Evolutionary conservation across 176 grass and related monocot genomes (phyloP).

Genomic region (Cenchrus fungigraminus): DNA sequence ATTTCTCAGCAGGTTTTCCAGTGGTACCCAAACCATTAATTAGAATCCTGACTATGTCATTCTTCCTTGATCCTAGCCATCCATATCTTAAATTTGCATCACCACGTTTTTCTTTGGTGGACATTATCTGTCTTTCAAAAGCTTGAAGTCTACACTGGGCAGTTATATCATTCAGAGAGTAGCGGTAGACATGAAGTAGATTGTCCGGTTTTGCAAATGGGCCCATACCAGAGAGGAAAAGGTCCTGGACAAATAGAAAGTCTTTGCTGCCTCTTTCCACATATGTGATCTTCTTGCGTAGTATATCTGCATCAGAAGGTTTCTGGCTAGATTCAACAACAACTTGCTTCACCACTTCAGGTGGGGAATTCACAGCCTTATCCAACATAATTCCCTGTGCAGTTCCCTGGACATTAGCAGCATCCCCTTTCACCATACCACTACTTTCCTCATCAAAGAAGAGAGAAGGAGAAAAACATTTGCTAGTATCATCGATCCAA

Average conservation of each 20-base stretch:
- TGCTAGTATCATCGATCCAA: slow-evolving; percentile 65
- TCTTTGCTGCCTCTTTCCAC: slow-evolving; percentile 52
- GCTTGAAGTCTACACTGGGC: slow-evolving; percentile 55
- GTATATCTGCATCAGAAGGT: slow-evolving; percentile 44
- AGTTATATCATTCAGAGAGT: slow-evolving; percentile 60
- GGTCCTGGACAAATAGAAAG: slow-evolving; percentile 51
- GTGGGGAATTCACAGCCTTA: slow-evolving; percentile 36
- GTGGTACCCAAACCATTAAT: slow-evolving; percentile 62
- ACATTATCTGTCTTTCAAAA: slow-evolving; percentile 65
- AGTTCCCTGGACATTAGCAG: slow-evolving; percentile 3
- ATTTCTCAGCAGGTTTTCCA: slow-evolving; percentile 45
- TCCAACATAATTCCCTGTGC: slow-evolving; percentile 32
- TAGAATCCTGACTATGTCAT: slow-evolving; percentile 67
- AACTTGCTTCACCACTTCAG: slow-evolving; percentile 60
- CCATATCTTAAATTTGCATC: slow-evolving; percentile 65
- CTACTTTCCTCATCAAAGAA: slow-evolving; percentile 61
- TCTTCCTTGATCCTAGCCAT: slow-evolving; percentile 75
- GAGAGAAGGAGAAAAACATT: slow-evolving; percentile 64
- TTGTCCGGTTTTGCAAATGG: slow-evolving; percentile 52
- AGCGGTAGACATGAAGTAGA: slow-evolving; percentile 59
- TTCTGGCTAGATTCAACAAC: slow-evolving; percentile 47
- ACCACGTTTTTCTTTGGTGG: slow-evolving; percentile 45
- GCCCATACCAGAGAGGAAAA: slow-evolving; percentile 79
- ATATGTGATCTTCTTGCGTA: slow-evolving; percentile 58
- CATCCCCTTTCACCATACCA: slow-evolving; percentile 10